phyloP scores from a whole-genome alignment of 192 early-diverging fungal genomes.

The Phycomyces nitens region DNA sequence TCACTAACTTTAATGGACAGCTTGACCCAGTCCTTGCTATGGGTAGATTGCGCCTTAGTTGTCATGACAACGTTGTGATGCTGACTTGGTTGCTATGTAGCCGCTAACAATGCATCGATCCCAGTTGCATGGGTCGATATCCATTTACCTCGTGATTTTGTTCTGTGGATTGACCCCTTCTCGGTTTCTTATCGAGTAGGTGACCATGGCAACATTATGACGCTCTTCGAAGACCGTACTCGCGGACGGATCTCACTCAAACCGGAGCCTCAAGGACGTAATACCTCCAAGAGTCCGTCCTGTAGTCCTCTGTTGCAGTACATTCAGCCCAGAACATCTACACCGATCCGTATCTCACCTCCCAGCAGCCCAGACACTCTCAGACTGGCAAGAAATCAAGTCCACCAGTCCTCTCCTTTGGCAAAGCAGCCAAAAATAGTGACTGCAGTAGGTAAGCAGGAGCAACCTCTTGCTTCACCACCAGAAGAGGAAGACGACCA shows the following conservation, averaged over 20 bases:
- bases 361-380: slow-evolving; percentile 31
- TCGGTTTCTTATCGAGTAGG: slow-evolving; percentile 69
- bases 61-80: neutral
- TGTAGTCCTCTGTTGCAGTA: slow-evolving; percentile 29
- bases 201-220: slow-evolving; percentile 66
- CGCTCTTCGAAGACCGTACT: slow-evolving; percentile 62
- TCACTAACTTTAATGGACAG: slow-evolving; percentile 66
- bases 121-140: slow-evolving; percentile 44
- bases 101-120: slow-evolving; percentile 49
- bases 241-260: slow-evolving; percentile 39
- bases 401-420: slow-evolving; percentile 18
- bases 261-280: slow-evolving; percentile 7
- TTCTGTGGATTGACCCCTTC: slow-evolving; percentile 77
- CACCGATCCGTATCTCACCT: slow-evolving; percentile 33
- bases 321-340: slow-evolving; percentile 30
- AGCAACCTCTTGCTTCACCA: neutral
- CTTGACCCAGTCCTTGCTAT: slow-evolving; percentile 59
- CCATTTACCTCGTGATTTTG: slow-evolving; percentile 63
- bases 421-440: slow-evolving; percentile 14
- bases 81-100: slow-evolving; percentile 25
- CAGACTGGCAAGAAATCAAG: neutral
- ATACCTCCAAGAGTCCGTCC: slow-evolving; percentile 14
- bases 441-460: slow-evolving; percentile 1
- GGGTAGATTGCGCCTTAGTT: slow-evolving; percentile 33
- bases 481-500: slow-evolving; percentile 16